Percentiles rank a stretch among this genome's conserved stretches.
phyloP scores from a whole-genome alignment of 106 monocot genomes.

The Amphibolis antarctica region DNA sequence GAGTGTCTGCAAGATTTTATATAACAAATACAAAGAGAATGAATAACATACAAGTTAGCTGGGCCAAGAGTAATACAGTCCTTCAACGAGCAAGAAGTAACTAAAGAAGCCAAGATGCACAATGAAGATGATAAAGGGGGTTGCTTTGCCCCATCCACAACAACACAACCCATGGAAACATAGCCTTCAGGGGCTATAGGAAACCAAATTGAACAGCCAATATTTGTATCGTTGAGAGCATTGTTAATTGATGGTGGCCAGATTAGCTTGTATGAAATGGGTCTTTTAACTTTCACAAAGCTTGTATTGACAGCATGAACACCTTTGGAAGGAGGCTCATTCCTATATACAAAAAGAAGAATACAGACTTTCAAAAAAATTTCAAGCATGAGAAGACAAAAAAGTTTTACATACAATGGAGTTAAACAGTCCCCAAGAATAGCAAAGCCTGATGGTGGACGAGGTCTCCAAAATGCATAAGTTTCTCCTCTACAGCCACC shows the following conservation, averaged over 20 bases:
- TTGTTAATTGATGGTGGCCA: slow-evolving; percentile 24
- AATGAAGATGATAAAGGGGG: slow-evolving; percentile 70
- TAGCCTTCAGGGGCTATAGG: slow-evolving; percentile 87
- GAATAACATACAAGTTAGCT: slow-evolving; percentile 27
- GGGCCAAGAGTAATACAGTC: slow-evolving; percentile 65
- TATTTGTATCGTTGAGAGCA: slow-evolving; percentile 1
- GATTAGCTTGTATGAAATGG: slow-evolving; percentile 68
- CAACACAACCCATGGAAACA: slow-evolving; percentile 84
- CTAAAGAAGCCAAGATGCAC: slow-evolving; percentile 72
- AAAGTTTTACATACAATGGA: slow-evolving; percentile 41
- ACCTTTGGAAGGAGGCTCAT: slow-evolving; percentile 83
- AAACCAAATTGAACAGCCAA: slow-evolving; percentile 76
- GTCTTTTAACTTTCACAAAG: slow-evolving; percentile 78
- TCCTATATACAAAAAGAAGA: slow-evolving; percentile 31
- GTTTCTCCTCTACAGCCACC: slow-evolving; percentile 39
- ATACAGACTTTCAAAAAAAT: neutral
- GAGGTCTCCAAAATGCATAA: slow-evolving; percentile 90
- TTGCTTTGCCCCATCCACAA: slow-evolving; percentile 36
- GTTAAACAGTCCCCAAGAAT: slow-evolving; percentile 93
- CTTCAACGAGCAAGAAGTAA: slow-evolving; percentile 56
- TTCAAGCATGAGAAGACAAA: neutral
- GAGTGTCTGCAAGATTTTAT: neutral
- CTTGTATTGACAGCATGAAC: slow-evolving; percentile 90
- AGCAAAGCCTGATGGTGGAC: slow-evolving; percentile 95
- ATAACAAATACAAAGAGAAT: neutral